phyloP scores from a whole-genome alignment of 371 early-diverging fungal genomes.

The Capillidium heterosporum region DNA sequence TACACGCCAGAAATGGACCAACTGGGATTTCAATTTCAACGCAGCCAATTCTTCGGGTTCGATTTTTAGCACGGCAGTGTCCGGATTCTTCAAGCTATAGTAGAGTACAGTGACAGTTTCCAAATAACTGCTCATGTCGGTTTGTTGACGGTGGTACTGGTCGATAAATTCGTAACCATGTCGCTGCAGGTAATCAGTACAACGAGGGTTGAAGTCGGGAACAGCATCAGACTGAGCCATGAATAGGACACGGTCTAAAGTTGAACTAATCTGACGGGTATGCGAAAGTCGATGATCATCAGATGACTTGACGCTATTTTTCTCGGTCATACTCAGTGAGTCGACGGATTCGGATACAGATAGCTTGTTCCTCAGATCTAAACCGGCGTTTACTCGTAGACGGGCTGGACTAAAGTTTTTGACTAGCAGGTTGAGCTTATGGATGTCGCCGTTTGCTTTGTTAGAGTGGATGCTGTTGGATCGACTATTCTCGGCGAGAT shows the following conservation, averaged over 20 bases:
- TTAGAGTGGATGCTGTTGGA: background rate
- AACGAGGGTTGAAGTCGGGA: background rate
- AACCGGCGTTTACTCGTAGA: background rate
- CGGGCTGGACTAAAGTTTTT: background rate
- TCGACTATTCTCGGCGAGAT: background rate
- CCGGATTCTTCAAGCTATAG: background rate
- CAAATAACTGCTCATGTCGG: background rate
- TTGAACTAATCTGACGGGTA: background rate
- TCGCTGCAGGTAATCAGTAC: background rate
- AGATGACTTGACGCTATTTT: background rate
- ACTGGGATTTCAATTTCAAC: background rate
- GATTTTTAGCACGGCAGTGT: background rate
- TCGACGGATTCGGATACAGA: background rate
- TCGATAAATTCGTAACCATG: conserved; percentile 3
- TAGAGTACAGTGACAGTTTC: background rate
- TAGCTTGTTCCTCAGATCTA: background rate
- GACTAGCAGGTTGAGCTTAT: background rate
- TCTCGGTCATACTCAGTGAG: background rate
- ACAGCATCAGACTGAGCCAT: background rate
- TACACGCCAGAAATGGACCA: conserved; percentile 1
- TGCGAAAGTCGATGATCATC: background rate
- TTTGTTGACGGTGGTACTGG: background rate
- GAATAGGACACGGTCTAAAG: background rate
- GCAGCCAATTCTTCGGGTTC: background rate
- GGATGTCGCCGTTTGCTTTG: background rate